Base-by-base conservation (phyloP, 495 filamentous ascomycete genomes). In the Penicillium nucicola region DNA sequence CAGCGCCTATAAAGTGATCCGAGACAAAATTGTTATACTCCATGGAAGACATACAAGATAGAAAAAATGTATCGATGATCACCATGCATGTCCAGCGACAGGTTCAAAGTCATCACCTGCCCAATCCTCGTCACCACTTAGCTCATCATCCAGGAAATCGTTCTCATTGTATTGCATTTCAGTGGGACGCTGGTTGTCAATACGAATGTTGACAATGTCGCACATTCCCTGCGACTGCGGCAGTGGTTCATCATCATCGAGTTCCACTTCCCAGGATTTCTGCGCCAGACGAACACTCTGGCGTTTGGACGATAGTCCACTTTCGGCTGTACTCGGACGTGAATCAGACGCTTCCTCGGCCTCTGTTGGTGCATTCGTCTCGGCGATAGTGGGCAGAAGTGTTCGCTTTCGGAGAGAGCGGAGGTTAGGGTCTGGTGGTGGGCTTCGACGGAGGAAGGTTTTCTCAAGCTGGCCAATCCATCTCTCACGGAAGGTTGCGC, bases 71-170 rank as follows among this genome's bases (percentile, higher is more conserved):
- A 45, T 35, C 10, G 23, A 35, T 35, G 17, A 42, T 40, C 47
- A 70, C 61, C 66, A 71, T n/a, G 67, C 61, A 57, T 67, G 55
- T 3, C 53, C 55, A 7, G 40, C 50, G 20, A 35, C 55, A 10
- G 58, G 22, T 28, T 72, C 65, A 23, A 60, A 45, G 42, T 71
- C 68, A 32, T 58, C 42, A 11, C 84, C 84, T 44, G 80, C 74
- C 89, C 90, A 95, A 44, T 95, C 90, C 50, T 90, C 88, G 51
- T 92, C 87, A 4, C 84, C 84, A 51, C 82, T 84, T 1, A 67
- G 58, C 47, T 89, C 85, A 11, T 74, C 72, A 53, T 93, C 89
- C 3, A 95, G 61, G 61, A 96, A 96, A 58, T 96, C 88, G 10
- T 77, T 77, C 69, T 92, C 90, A 17, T 77, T 79, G 55, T 79